Evolutionary conservation across 108 stramenopile species (phyloP).

Genomic region (Pseudonitzschia multiseries): DNA sequence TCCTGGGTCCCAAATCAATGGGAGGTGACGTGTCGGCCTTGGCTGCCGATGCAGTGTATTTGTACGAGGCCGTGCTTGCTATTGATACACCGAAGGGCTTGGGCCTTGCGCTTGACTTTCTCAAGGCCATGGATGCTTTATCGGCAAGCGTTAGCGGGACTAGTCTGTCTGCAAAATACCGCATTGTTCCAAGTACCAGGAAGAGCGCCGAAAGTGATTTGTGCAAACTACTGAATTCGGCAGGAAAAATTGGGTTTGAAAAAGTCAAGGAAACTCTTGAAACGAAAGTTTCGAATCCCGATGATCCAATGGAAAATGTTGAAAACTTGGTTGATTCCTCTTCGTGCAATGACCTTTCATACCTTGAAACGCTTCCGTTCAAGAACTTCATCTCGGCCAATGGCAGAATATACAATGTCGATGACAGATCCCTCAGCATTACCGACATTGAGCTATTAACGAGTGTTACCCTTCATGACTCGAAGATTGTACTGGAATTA

Average conservation of each 20-base stretch:
- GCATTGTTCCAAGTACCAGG: conserved; percentile 50
- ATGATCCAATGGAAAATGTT: conserved; percentile 5
- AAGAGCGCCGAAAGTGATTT: conserved; percentile 33
- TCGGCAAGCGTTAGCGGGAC: conserved; percentile 29
- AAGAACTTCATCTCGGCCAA: conserved; percentile 56
- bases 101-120: conserved; percentile 39
- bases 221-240: conserved; percentile 36
- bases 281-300: conserved; percentile 6
- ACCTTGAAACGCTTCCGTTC: conserved; percentile 24
- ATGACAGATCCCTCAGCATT: conserved; percentile 36
- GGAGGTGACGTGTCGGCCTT: background rate
- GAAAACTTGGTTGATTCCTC: background rate
- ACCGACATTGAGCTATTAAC: conserved; percentile 70
- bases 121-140: conserved; percentile 42
- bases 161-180: conserved; percentile 50
- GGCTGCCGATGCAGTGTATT: conserved; percentile 50
- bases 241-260: conserved; percentile 30
- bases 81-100: conserved; percentile 42
- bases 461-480: conserved; percentile 41
- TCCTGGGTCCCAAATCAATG: conserved; percentile 36
- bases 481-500: conserved; percentile 45
- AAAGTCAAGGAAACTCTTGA: conserved; percentile 15
- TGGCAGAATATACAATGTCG: conserved; percentile 48
- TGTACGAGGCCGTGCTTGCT: conserved; percentile 65
- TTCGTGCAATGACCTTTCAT: conserved; percentile 15